Percentiles rank a stretch among this genome's conserved stretches.
Conservation (phyloP, 176 grass and related monocot species). For the Aegilops umbellulata region DNA sequence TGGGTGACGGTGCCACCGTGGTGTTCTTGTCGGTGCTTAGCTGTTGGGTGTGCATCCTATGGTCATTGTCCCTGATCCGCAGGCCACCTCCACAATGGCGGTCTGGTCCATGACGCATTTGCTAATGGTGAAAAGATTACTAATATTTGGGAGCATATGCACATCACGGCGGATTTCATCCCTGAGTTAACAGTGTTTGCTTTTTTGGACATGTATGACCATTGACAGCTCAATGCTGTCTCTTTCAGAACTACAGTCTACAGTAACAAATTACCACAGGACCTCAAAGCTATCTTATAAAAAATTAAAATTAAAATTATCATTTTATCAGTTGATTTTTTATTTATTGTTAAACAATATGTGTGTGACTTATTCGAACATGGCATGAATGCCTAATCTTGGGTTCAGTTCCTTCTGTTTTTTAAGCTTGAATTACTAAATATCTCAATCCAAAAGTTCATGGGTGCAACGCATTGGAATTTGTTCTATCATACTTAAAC, state of each 20-base stretch:
- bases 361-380: too few relatives aligned
- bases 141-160: not conserved
- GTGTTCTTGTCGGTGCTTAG: not conserved
- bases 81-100: not conserved
- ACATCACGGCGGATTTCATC: not conserved
- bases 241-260: not conserved
- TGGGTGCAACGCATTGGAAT: too few relatives aligned
- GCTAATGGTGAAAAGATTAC: not conserved
- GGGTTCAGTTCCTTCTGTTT: too few relatives aligned
- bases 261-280: not conserved
- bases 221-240: not conserved
- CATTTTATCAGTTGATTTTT: too few relatives aligned
- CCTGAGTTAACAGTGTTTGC: not conserved
- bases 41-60: not conserved
- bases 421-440: too few relatives aligned
- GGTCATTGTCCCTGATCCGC: not conserved
- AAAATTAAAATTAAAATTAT: not conserved
- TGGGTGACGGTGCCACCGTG: not conserved
- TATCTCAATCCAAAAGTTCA: too few relatives aligned
- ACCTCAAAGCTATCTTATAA: not conserved
- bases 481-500: too few relatives aligned
- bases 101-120: not conserved
- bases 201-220: not conserved
- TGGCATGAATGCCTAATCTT: too few relatives aligned
- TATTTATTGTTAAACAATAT: too few relatives aligned